These are phyloP conservation scores for Tolypocladium album DNA, from an alignment of 2,329 filamentous ascomycete genomes.

Conservation along the genomic window DNA sequence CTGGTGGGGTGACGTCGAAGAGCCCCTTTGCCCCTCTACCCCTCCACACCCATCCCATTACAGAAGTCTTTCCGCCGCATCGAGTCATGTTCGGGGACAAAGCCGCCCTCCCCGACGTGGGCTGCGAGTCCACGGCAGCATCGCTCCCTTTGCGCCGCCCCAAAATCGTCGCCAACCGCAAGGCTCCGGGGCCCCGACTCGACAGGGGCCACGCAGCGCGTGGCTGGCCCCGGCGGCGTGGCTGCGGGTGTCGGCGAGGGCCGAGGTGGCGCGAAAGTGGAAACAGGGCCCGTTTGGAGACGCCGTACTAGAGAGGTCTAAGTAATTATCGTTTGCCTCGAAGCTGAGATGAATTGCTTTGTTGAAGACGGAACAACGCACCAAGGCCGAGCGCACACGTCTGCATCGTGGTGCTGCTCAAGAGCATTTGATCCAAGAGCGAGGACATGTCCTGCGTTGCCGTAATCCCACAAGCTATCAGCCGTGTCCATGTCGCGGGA, in stretches of 20 bases:
- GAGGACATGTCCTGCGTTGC: no score
- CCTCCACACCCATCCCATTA: neutral
- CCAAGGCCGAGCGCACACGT: no score
- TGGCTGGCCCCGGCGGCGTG: neutral
- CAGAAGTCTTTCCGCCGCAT: neutral
- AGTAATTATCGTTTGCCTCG: no score
- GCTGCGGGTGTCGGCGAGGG: neutral
- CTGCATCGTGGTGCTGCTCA: no score
- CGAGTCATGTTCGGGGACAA: neutral
- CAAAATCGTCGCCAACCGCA: neutral
- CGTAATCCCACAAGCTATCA: no score
- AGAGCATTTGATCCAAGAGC: no score
- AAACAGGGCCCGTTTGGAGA: no score
- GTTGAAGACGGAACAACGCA: no score
- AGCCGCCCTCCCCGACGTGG: neutral
- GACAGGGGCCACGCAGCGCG: neutral
- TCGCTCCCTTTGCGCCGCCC: neutral
- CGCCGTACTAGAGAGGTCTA: no score
- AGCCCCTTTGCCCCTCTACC: neutral
- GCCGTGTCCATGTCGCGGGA: no score
- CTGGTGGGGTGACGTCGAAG: neutral
- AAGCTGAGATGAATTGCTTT: no score
- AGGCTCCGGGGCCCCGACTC: neutral
- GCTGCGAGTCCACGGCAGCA: neutral
- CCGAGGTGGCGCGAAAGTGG: neutral